Base-by-base conservation (phyloP, 1,284 basidiomycete genomes). In the Malassezia japonica region DNA sequence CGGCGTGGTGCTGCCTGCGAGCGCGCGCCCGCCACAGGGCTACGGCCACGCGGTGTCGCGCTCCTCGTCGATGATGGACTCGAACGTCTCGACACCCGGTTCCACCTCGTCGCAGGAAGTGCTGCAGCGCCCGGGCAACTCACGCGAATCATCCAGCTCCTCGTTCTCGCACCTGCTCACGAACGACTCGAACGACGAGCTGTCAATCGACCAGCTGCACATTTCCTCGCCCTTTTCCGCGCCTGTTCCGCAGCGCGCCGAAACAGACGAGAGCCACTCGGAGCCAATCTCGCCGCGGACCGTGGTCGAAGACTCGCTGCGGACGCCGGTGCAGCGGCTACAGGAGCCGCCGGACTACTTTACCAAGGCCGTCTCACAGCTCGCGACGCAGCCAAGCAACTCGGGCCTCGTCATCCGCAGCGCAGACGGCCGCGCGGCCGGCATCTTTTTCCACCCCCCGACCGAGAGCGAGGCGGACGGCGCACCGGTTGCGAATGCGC, bases 401-500 rank as follows among this genome's bases (percentile, higher is more conserved):
- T 84, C 86, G 0, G 92, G 92, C 0, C 79, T 95, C 18, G 80
- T 96, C 36, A 84, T 98, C 44, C 87, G 91, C 60, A 87, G 83
- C 66, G 87, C 87, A 0, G 88, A 94, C 67, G 92, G 92, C 0
- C 82, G 89, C 57, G 86, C 89, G 0, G 82, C 87, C 18, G 91
- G 89, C 6, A 91, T 98, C 59, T 88, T 90, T 75, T 98, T 98
- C 75, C 85, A 91, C 61, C 92, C 92, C 6, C 41, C 42, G 21
- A 3, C 38, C 23, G 38, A 40, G 23, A 18, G 15, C 15, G 10
- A 3, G 28, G 28, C 28, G 28, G 6, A 12, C 27, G 10, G 10
- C 6, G 27, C 27, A 12, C 27, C 27, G 27, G n/a, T n/a, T n/a
- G n/a, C n/a, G n/a, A n/a, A n/a, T n/a, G n/a, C n/a, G n/a, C 27